phyloP scores from a whole-genome alignment of 192 early-diverging fungal species.

The Backusella tarrabulga region DNA sequence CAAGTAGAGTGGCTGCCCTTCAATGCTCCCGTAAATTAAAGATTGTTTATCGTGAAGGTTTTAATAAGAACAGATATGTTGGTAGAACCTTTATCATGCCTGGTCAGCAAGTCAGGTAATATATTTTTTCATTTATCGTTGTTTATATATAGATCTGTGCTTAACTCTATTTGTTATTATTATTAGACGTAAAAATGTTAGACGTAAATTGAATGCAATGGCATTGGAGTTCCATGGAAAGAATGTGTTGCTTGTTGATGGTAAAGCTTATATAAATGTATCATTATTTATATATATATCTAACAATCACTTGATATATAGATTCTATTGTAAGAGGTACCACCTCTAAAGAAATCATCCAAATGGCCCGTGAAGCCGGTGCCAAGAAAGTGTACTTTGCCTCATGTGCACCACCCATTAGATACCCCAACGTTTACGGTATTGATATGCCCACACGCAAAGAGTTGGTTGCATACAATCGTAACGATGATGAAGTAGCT shows the following conservation, averaged over 20 bases:
- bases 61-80: constrained; percentile 99
- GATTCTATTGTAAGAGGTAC: constrained; percentile 99
- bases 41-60: constrained; percentile 95
- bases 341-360: constrained; percentile 97
- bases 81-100: constrained; percentile 99
- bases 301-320: constrained; percentile 12
- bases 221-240: constrained; percentile 92
- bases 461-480: constrained; percentile 87
- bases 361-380: constrained; percentile 98
- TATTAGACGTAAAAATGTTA: constrained; percentile 76
- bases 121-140: background rate
- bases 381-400: constrained; percentile 99
- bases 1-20: constrained; percentile 91
- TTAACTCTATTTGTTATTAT: background rate
- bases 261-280: constrained; percentile 33
- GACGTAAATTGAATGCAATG: constrained; percentile 99
- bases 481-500: constrained; percentile 84
- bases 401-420: constrained; percentile 94
- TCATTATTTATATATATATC: background rate
- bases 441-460: constrained; percentile 98
- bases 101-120: constrained; percentile 77
- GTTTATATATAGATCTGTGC: background rate
- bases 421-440: constrained; percentile 99
- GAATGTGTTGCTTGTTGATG: constrained; percentile 97
- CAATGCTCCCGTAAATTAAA: constrained; percentile 89